These are phyloP conservation scores for Beauveria sp. DNA, from an alignment of 2,329 filamentous ascomycete genomes.

Conservation along the genomic window DNA sequence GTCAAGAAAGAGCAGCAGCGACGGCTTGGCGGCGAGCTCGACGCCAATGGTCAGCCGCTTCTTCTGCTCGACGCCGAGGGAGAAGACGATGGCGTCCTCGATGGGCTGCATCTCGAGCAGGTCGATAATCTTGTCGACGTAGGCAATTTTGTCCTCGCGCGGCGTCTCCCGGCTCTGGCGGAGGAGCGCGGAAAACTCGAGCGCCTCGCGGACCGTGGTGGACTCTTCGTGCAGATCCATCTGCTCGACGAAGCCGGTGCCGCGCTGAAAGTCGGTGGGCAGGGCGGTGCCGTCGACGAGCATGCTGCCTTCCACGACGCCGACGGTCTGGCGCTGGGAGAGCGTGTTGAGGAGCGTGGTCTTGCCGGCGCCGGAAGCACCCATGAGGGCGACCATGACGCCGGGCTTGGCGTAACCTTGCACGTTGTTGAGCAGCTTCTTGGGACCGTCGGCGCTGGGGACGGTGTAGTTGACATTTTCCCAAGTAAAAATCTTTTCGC, in stretches of 20 bases:
- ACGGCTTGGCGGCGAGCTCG: constrained; percentile 49
- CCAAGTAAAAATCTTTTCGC: constrained; percentile 64
- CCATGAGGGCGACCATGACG: constrained; percentile 72
- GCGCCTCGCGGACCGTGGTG: constrained; percentile 57
- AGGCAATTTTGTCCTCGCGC: constrained; percentile 55
- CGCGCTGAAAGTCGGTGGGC: constrained; percentile 70
- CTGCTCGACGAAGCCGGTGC: constrained; percentile 63
- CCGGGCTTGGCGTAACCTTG: constrained; percentile 75
- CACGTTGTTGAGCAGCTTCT: constrained; percentile 39
- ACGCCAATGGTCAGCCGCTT: constrained; percentile 50
- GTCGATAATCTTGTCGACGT: constrained; percentile 61
- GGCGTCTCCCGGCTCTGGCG: constrained; percentile 52
- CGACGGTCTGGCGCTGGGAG: constrained; percentile 66
- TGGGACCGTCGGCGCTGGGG: constrained; percentile 32
- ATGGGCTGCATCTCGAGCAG: constrained; percentile 62
- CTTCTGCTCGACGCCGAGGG: constrained; percentile 52
- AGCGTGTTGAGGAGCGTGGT: constrained; percentile 72
- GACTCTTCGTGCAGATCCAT: constrained; percentile 61
- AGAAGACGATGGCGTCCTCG: constrained; percentile 54
- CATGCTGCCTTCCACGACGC: constrained; percentile 69
- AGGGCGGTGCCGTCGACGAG: constrained; percentile 67
- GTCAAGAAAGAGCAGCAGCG: constrained; percentile 57
- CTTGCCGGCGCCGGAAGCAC: constrained; percentile 75
- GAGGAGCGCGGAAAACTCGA: constrained; percentile 58
- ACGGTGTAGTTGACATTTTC: constrained; percentile 65